Evolutionary conservation across 768 basidiomycete genomes (phyloP).

Genomic region (Pleurotus pulmonarius): DNA sequence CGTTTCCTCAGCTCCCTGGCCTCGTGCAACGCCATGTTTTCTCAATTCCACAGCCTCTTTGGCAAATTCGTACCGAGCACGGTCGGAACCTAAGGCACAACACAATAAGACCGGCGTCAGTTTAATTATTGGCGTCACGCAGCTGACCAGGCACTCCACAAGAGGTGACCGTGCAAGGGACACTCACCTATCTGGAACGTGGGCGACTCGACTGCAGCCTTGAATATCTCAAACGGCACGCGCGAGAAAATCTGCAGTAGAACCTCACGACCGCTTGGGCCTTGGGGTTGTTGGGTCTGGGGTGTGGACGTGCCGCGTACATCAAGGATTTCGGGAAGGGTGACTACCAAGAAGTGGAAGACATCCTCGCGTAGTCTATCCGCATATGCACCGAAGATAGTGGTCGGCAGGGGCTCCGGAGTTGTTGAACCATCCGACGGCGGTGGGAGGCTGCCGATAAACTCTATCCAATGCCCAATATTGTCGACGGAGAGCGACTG

Average conservation of each 20-base stretch:
- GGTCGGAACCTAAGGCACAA: constrained; percentile 58
- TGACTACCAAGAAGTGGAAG: constrained; percentile 72
- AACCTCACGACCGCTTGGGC: constrained; percentile 58
- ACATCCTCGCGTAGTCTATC: constrained; percentile 72
- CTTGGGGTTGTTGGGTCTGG: constrained; percentile 22
- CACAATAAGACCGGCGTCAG: not conserved
- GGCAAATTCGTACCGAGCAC: constrained; percentile 87
- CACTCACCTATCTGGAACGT: constrained; percentile 72
- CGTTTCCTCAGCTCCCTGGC: constrained; percentile 77
- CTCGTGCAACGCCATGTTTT: constrained; percentile 73
- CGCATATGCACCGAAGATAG: constrained; percentile 77
- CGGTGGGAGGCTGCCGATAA: constrained; percentile 57
- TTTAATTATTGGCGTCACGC: constrained; percentile 14
- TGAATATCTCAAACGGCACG: constrained; percentile 87
- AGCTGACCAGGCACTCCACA: constrained; percentile 10
- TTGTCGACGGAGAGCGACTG: constrained; percentile 74
- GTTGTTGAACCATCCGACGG: constrained; percentile 48
- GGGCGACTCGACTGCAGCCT: constrained; percentile 75
- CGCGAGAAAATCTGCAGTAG: constrained; percentile 71
- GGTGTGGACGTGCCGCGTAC: constrained; percentile 37
- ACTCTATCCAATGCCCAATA: constrained; percentile 74
- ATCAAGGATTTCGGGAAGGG: constrained; percentile 65
- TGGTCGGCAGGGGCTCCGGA: constrained; percentile 45
- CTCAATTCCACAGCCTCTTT: constrained; percentile 85
- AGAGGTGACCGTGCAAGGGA: not conserved